Base-by-base conservation (phyloP, 1,139 yeast species). In the Diutina siamensis region DNA sequence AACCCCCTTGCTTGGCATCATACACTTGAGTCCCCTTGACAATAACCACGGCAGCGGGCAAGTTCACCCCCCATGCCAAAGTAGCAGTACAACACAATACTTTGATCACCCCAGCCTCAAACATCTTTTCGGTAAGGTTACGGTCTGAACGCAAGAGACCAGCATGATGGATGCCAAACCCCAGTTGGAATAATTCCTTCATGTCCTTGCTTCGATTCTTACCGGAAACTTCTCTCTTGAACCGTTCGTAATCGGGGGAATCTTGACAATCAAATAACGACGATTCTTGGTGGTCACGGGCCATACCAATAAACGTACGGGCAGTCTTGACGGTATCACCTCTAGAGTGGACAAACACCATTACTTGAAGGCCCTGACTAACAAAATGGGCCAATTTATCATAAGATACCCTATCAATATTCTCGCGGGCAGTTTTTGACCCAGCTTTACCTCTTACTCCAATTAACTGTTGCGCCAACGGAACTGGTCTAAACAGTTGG, bases 21-120 rank as follows among this genome's bases (percentile, higher is more conserved):
- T 94, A 94, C 0, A 94, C 87, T 57, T 88, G 96, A 0, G 99
- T 94, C 1, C 99, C 98, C 58, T 92, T 89, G 46, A 94, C 80
- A 52, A 94, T 86, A 22, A 94, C 99, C 40, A 89, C 95, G 3
- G 97, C 97, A 7, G 98, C 98, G 1, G 99, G 98, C 50, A 94
- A 69, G 58, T 94, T 94, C 15, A 94, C 97, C 74, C 99, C 99
- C 99, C 99, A 94, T 0, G 99, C 99, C 49, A 94, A 74, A 0
- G 99, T 94, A 0, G 98, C 95, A 1, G 99, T 94, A 71, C 97
- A 88, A 55, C 95, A 85, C 17, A 94, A 68, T 0, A 94, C 97
- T 52, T 83, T 86, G 49, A 92, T 81, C 1, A 92, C 84, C 34
- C 98, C 98, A 32, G 72, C 70, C 46, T 80, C 72, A 59, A 94